Evolutionary conservation across 441 rosid genomes (phyloP), one percentile per base, ranked within the genome.

Genomic region (Erodium chrysanthum): DNA sequence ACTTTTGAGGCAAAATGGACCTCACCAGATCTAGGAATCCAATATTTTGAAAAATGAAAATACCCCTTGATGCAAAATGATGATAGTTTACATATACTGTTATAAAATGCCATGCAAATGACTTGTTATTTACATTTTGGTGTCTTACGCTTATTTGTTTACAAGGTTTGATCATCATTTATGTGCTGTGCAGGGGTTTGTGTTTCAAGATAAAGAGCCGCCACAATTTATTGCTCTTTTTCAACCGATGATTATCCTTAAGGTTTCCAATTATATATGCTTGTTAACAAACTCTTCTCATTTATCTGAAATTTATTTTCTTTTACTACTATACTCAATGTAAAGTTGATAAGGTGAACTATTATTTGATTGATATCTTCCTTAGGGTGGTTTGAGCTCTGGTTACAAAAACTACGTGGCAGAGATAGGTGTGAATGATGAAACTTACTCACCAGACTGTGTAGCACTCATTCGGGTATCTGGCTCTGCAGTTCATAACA

Each of bases 161-260:
- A 54, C 60, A 18, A 54, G 60, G 60, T 14, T 54, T 54, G 25
- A 54, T 54, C 60, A 52, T 15, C 22, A 7, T 18, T 8, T 18
- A 54, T 54, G 60, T 54, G 25, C 23, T 73, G 74, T 76, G 69
- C 82, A 96, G 99, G 97, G 96, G 68, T 85, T 85, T 48, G 79
- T 90, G 66, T 88, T 83, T 68, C 92, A 95, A 84, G 98, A 89
- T 61, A 95, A 87, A 78, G 99, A 95, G 82, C 98, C 98, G 54
- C 93, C 97, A 20, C 99, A 95, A 50, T 90, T 95, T 68, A 67
- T 92, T 66, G 93, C 98, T 40, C 91, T 95, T 66, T 92, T 92
- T 74, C 98, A 92, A 70, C 97, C 99, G 65, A 86, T 95, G 95
- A 83, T 88, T 62, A 79, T 90, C 74, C 90, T 95, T 67, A 92